Percentiles rank a stretch among this genome's conserved stretches.
These are phyloP conservation scores for Suillus alpinus DNA, from an alignment of 768 basidiomycete species.

Conservation along the genomic window DNA sequence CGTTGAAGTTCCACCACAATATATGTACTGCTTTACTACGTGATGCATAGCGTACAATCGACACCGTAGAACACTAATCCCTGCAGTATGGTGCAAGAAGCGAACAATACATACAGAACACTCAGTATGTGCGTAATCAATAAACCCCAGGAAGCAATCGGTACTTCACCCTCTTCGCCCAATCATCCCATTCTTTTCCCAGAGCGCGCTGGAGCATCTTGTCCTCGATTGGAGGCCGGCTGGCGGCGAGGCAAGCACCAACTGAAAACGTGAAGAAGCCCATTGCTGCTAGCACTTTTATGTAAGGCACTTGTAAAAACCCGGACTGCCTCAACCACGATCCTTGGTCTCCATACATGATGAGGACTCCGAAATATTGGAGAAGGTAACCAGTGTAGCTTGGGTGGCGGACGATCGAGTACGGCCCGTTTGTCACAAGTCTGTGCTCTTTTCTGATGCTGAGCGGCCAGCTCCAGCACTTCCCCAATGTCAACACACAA, in stretches of 20 bases:
- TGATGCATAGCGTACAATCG: too few relatives aligned
- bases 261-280: background rate
- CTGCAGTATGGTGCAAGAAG: too few relatives aligned
- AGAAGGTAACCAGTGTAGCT: constrained; percentile 10
- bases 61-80: too few relatives aligned
- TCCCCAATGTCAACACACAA: constrained; percentile 24
- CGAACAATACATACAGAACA: too few relatives aligned
- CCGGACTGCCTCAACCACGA: background rate
- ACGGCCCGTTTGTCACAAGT: constrained; percentile 25
- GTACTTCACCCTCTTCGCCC: constrained; percentile 6
- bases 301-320: background rate
- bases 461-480: constrained; percentile 26
- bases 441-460: constrained; percentile 21
- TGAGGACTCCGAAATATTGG: background rate
- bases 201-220: constrained; percentile 6
- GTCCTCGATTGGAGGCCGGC: constrained; percentile 15
- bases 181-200: constrained; percentile 11
- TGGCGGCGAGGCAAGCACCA: background rate
- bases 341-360: background rate
- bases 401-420: constrained; percentile 22
- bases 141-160: constrained; percentile 6
- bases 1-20: too few relatives aligned
- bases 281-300: background rate
- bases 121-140: background rate
- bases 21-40: too few relatives aligned